Percentiles rank a stretch among this genome's conserved stretches.
These are phyloP conservation scores for Datura wrightii DNA, from an alignment of 257 asterid genomes.

Conservation along the genomic window DNA sequence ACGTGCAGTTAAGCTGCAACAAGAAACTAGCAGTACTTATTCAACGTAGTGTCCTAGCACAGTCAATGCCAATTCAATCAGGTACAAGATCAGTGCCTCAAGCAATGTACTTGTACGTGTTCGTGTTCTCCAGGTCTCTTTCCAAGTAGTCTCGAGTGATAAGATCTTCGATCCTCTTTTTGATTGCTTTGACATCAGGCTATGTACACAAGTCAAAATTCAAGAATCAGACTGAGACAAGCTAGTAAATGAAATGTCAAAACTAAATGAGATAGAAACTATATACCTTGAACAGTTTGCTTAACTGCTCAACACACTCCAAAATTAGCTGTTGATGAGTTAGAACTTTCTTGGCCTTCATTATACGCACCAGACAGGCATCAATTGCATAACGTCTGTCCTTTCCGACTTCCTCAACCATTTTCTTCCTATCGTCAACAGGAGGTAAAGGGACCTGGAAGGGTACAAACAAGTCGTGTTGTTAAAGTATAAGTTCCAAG, in stretches of 20 bases:
- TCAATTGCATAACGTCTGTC: conserved; percentile 60
- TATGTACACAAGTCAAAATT: conserved; percentile 30
- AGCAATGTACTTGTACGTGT: conserved; percentile 53
- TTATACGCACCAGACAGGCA: conserved; percentile 61
- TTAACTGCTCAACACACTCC: conserved; percentile 62
- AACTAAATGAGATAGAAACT: neutral
- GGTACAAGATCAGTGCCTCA: conserved; percentile 28
- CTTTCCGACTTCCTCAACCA: conserved; percentile 56
- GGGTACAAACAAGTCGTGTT: conserved; percentile 14
- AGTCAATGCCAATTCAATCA: neutral
- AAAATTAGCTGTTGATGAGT: conserved; percentile 56
- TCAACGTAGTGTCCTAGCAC: neutral
- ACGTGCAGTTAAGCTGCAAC: neutral
- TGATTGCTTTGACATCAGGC: conserved; percentile 62
- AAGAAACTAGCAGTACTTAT: conserved; percentile 23
- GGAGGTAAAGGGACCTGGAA: conserved; percentile 63
- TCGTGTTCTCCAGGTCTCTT: conserved; percentile 55
- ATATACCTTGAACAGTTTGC: conserved; percentile 56
- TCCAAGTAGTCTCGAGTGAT: conserved; percentile 56
- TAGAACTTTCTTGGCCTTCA: conserved; percentile 60
- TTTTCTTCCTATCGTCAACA: conserved; percentile 59
- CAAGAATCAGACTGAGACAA: neutral
- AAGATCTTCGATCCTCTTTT: conserved; percentile 65
- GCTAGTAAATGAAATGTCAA: neutral
- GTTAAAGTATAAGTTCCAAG: neutral